Evolutionary conservation across 208 protist genomes (phyloP).

Genomic region (Trypanosoma caninum): DNA sequence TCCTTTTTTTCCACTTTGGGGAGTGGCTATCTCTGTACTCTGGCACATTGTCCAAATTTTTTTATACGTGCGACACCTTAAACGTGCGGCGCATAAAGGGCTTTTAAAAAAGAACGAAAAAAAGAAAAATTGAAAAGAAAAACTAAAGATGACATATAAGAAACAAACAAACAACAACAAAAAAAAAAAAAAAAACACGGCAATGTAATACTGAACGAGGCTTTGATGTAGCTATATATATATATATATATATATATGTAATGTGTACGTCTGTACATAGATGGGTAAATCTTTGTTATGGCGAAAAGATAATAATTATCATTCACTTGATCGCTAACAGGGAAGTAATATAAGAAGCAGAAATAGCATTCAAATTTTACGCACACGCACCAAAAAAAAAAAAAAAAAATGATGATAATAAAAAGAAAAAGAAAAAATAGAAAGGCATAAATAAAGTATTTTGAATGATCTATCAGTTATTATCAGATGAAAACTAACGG

Average conservation of each 20-base stretch:
- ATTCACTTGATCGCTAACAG: too few relatives aligned
- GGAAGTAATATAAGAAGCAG: too few relatives aligned
- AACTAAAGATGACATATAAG: not conserved
- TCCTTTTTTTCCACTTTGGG: slow-evolving; percentile 39
- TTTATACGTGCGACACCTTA: slow-evolving; percentile 47
- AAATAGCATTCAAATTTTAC: too few relatives aligned
- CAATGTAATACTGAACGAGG: not conserved
- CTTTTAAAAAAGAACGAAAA: slow-evolving; percentile 1
- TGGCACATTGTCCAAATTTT: slow-evolving; percentile 71
- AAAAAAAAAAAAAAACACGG: not conserved
- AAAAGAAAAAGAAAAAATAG: too few relatives aligned
- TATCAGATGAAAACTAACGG: too few relatives aligned
- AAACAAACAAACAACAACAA: not conserved
- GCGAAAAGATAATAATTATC: too few relatives aligned
- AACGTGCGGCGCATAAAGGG: not conserved
- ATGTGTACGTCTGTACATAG: not conserved
- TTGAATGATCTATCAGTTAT: too few relatives aligned
- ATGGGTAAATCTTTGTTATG: not conserved
- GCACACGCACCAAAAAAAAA: too few relatives aligned
- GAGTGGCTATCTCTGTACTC: slow-evolving; percentile 31
- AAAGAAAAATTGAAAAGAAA: not conserved
- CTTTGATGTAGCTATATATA: not conserved
- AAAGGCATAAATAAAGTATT: too few relatives aligned
- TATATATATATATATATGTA: not conserved
- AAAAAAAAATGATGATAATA: too few relatives aligned